These are phyloP conservation scores for Teunomyces aglyptinius DNA, from an alignment of 805 yeast species.

Conservation along the genomic window DNA sequence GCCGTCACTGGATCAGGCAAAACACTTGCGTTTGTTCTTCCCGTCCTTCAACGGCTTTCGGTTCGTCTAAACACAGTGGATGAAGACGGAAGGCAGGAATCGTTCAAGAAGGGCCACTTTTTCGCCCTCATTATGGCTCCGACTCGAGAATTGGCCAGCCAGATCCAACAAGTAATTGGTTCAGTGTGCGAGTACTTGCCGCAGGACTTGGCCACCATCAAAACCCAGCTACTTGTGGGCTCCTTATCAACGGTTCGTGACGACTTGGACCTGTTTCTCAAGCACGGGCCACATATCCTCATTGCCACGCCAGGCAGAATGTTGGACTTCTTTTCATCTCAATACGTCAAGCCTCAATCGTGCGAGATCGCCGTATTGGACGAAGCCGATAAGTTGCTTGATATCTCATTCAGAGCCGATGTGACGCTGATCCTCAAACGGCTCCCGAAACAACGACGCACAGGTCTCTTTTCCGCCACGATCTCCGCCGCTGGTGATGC, in stretches of 20 bases:
- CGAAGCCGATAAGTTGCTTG: constrained; percentile 90
- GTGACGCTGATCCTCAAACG: constrained; percentile 62
- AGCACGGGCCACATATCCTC: constrained; percentile 64
- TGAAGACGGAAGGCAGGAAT: constrained; percentile 23
- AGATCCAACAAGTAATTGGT: constrained; percentile 66
- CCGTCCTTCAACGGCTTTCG: constrained; percentile 67
- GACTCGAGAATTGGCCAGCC: constrained; percentile 67
- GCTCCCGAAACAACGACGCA: constrained; percentile 88
- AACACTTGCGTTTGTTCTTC: constrained; percentile 85
- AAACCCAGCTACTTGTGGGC: constrained; percentile 64
- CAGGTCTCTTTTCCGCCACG: constrained; percentile 94
- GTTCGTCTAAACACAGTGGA: constrained; percentile 22
- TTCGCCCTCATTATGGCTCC: constrained; percentile 74
- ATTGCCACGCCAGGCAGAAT: constrained; percentile 93
- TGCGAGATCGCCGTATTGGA: constrained; percentile 79
- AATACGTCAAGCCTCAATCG: constrained; percentile 55
- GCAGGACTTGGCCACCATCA: constrained; percentile 40
- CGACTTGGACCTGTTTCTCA: constrained; percentile 61
- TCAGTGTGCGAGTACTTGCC: constrained; percentile 59
- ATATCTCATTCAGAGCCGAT: constrained; percentile 69
- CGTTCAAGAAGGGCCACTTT: constrained; percentile 60
- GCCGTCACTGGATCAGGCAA: constrained; percentile 99
- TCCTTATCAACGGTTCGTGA: constrained; percentile 62
- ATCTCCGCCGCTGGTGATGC: constrained; percentile 76
- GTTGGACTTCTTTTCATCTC: constrained; percentile 65